Evolutionary conservation across 805 yeast genomes (phyloP).

Genomic region (Candida sanyiensis): DNA sequence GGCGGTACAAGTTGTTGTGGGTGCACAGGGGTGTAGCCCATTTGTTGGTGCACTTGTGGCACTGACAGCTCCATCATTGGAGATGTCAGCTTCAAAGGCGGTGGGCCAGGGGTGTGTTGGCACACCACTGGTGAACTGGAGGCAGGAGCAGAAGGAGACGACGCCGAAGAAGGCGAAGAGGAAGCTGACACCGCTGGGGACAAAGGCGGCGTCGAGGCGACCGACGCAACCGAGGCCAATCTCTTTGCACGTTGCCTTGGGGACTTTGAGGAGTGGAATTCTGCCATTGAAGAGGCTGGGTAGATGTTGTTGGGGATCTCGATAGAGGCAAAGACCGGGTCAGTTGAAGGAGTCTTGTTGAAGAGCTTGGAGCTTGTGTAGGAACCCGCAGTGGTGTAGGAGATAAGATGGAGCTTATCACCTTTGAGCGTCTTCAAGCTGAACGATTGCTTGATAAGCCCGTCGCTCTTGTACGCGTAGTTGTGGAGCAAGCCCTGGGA

Average conservation of each 20-base stretch:
- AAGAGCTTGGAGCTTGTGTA: constrained; percentile 25
- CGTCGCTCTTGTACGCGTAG: constrained; percentile 41
- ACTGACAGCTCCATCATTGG: too few species aligned
- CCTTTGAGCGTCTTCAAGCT: constrained; percentile 47
- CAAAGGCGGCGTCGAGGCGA: constrained; percentile 6
- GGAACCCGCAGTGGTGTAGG: constrained; percentile 38
- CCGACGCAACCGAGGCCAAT: constrained; percentile 1
- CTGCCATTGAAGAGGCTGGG: constrained; percentile 20
- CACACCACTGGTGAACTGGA: constrained; percentile 6
- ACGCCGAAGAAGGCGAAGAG: background rate
- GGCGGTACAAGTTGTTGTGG: too few species aligned
- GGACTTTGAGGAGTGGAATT: constrained; percentile 3
- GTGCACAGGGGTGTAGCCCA: too few species aligned
- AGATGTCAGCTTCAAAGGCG: too few species aligned
- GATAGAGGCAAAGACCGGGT: constrained; percentile 28
- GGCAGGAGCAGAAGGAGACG: constrained; percentile 11
- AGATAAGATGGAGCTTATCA: constrained; percentile 54
- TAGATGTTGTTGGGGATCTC: constrained; percentile 32
- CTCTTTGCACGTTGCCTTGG: background rate
- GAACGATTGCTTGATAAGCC: constrained; percentile 61
- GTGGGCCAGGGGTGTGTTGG: too few species aligned
- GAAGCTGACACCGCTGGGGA: constrained; percentile 1
- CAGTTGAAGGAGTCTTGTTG: constrained; percentile 39
- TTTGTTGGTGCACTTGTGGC: too few species aligned
- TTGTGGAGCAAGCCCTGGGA: too few species aligned